Conservation (phyloP, 129 eudicot genomes). For the Artemisia annua region DNA sequence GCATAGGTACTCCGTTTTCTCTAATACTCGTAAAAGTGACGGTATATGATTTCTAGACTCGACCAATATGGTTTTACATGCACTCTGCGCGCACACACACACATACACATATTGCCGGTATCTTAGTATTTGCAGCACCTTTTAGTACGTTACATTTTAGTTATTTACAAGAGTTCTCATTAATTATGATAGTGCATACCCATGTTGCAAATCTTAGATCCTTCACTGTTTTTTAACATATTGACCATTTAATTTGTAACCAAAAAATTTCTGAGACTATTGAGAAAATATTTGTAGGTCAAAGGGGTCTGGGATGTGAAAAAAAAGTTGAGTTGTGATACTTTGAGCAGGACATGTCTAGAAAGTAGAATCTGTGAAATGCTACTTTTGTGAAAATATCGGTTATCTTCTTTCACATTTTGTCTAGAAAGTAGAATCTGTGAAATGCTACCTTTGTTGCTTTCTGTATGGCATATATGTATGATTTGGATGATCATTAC, state of each 20-base stretch:
- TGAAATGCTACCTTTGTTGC: conserved; percentile 20
- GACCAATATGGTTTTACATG: conserved; percentile 6
- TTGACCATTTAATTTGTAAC: too few species aligned
- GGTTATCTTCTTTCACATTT: conserved; percentile 7
- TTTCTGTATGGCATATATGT: conserved; percentile 23
- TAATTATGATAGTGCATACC: too few species aligned
- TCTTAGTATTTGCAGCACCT: background rate
- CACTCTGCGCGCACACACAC: too few species aligned
- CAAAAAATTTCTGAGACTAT: background rate
- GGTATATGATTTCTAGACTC: conserved; percentile 1
- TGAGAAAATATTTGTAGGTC: conserved; percentile 9
- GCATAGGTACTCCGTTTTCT: background rate
- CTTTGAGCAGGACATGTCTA: conserved; percentile 16
- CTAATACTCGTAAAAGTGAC: background rate
- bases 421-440: background rate
- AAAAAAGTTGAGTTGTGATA: conserved; percentile 13
- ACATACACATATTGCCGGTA: background rate
- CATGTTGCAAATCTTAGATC: too few species aligned
- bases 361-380: conserved; percentile 3
- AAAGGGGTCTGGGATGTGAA: conserved; percentile 11
- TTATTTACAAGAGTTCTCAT: too few species aligned
- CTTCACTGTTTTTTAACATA: too few species aligned
- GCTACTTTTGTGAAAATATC: conserved; percentile 16
- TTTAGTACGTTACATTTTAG: background rate
- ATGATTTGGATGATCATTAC: conserved; percentile 18